Evolutionary conservation across 2,329 filamentous ascomycete genomes (phyloP), one percentile per base, ranked within the genome.

Genomic region (Xylaria sp.): DNA sequence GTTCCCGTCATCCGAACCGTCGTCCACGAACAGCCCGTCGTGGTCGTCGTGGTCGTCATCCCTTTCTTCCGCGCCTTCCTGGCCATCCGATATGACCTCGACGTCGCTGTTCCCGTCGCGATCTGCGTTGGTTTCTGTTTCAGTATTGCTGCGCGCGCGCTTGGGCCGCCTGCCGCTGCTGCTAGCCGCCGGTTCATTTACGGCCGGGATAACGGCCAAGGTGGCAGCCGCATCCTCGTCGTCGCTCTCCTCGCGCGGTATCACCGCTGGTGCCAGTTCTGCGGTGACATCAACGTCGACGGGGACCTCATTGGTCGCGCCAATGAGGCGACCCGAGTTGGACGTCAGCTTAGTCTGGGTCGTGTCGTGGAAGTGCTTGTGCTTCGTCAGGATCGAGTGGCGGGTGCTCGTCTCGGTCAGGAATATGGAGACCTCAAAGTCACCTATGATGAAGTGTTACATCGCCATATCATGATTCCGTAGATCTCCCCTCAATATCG

Each of bases 341-440:
- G 85, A 88, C 46, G 76, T 80, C 39, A 85, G 75, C 63, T 75
- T 78, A 1, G 74, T 74, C 50, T 79, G 77, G 0, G 74, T 71
- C 44, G 78, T 83, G 52, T 87, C 82, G 54, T 82, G 79, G 62
- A 92, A 92, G 17, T 84, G 81, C 74, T 96, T 97, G 65, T 90
- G 86, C 71, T 94, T 96, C 51, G 87, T 89, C 53, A 97, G 81
- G 37, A 99, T 78, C 29, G 91, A 90, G 76, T 97, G 94, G 13
- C 92, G 85, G 2, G 89, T 92, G 47, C 84, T 87, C 7, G 89
- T 89, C 71, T 96, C 91, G 42, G 90, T 95, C 61, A 99, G 78
- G 74, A 97, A 97, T 61, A 99, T 89, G 37, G 92, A 90, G 13
- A 97, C 91, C 69, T 97, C 92, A 69, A 97, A 99, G 63, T 96